Evolutionary conservation across 2,329 filamentous ascomycete genomes (phyloP).

Genomic region (Sporothrix schenckii): DNA sequence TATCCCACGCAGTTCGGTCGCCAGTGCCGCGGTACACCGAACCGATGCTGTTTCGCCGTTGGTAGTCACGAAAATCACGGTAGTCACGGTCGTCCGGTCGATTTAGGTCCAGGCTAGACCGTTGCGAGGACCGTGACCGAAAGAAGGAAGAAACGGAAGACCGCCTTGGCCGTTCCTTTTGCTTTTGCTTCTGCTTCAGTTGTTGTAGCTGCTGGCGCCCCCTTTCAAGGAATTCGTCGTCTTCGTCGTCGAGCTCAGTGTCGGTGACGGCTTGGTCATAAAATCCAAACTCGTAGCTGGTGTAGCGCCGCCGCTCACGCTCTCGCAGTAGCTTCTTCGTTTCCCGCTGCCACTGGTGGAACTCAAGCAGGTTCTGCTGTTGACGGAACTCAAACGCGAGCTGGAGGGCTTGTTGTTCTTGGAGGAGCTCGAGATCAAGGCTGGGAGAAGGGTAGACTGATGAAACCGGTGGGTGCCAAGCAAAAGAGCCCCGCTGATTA

Average conservation of each 20-base stretch:
- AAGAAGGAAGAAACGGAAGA: constrained; percentile 26
- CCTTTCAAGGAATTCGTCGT: neutral
- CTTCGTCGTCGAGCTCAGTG: neutral
- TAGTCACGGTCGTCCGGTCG: neutral
- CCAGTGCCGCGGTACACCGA: constrained; percentile 34
- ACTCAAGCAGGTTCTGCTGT: constrained; percentile 23
- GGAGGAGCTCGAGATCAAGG: constrained; percentile 30
- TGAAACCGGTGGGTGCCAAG: constrained; percentile 28
- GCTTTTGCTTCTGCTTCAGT: neutral
- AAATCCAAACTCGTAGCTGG: neutral
- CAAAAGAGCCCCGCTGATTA: constrained; percentile 26
- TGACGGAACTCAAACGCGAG: constrained; percentile 31
- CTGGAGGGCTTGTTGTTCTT: constrained; percentile 34
- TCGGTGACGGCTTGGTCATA: constrained; percentile 4
- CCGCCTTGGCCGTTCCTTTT: neutral
- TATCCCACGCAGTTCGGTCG: constrained; percentile 25
- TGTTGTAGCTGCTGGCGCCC: constrained; percentile 33
- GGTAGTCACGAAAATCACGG: constrained; percentile 5
- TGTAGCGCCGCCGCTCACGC: neutral
- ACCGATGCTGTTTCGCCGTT: constrained; percentile 42
- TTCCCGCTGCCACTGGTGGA: constrained; percentile 1
- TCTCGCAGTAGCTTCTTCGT: constrained; percentile 19
- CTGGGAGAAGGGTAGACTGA: constrained; percentile 24
- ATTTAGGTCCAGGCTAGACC: neutral
- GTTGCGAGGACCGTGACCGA: constrained; percentile 18